phyloP scores from a whole-genome alignment of 1,284 basidiomycete species.

The Ustilago nuda region DNA sequence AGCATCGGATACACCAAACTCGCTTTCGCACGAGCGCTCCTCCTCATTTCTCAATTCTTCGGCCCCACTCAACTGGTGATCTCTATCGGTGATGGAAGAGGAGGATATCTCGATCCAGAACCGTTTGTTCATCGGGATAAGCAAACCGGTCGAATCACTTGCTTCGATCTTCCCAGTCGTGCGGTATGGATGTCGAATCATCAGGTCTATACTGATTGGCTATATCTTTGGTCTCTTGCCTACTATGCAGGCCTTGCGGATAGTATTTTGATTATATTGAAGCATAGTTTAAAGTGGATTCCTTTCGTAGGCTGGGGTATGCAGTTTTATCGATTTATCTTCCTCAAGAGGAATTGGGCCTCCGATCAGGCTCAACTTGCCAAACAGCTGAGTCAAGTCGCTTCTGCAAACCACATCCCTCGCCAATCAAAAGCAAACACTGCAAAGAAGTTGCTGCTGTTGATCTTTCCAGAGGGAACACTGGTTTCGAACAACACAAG shows the following conservation, averaged over 20 bases:
- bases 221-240: slow-evolving; percentile 63
- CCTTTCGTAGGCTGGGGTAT: slow-evolving; percentile 63
- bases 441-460: slow-evolving; percentile 53
- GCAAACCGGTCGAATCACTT: slow-evolving; percentile 35
- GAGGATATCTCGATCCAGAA: slow-evolving; percentile 53
- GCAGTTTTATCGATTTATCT: slow-evolving; percentile 66
- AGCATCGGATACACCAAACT: slow-evolving; percentile 56
- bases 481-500: slow-evolving; percentile 57
- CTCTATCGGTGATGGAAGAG: slow-evolving; percentile 51
- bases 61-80: slow-evolving; percentile 58
- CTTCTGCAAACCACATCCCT: slow-evolving; percentile 22
- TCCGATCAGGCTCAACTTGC: slow-evolving; percentile 51
- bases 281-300: slow-evolving; percentile 57
- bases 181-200: slow-evolving; percentile 60
- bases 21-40: slow-evolving; percentile 42
- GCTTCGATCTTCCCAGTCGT: slow-evolving; percentile 49
- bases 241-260: slow-evolving; percentile 59
- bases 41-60: slow-evolving; percentile 60
- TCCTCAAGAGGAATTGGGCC: slow-evolving; percentile 57
- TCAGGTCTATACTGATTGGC: slow-evolving; percentile 65
- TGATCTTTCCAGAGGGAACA: slow-evolving; percentile 66
- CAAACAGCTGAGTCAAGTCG: slow-evolving; percentile 41
- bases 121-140: slow-evolving; percentile 43
- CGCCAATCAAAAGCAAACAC: not conserved
- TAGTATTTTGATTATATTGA: slow-evolving; percentile 60